These are phyloP conservation scores for Leptographium procerum DNA, from an alignment of 2,329 filamentous ascomycete species.

Conservation along the genomic window DNA sequence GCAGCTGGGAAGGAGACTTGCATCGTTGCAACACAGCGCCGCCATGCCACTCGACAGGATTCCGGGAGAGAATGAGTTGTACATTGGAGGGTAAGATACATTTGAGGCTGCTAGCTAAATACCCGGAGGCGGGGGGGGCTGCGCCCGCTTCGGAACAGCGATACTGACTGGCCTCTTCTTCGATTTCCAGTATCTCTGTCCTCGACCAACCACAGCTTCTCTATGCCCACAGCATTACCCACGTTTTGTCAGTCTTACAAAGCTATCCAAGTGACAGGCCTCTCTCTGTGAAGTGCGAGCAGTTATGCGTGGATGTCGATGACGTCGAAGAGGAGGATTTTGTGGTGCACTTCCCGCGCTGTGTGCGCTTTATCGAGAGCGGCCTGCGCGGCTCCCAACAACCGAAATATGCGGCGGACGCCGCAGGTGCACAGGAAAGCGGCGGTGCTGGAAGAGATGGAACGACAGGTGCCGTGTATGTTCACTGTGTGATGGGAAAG, in stretches of 20 bases:
- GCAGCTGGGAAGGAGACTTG: neutral
- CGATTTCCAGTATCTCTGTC: constrained; percentile 56
- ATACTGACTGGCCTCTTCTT: neutral
- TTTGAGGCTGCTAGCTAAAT: too few species aligned
- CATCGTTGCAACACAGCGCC: neutral
- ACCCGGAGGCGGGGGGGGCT: too few species aligned
- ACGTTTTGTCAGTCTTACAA: constrained; percentile 70
- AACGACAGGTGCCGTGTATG: constrained; percentile 34
- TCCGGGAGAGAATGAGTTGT: constrained; percentile 58
- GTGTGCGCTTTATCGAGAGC: constrained; percentile 72
- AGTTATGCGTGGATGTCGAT: constrained; percentile 59
- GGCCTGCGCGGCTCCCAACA: constrained; percentile 43
- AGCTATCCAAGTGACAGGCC: constrained; percentile 27
- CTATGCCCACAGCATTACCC: constrained; percentile 68
- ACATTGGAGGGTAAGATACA: constrained; percentile 57
- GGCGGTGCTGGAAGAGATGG: neutral
- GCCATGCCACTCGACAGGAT: constrained; percentile 56
- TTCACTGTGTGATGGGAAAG: constrained; percentile 85
- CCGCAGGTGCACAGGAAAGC: neutral
- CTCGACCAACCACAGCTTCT: constrained; percentile 55
- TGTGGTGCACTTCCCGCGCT: constrained; percentile 64
- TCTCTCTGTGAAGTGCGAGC: constrained; percentile 24
- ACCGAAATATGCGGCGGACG: too few species aligned
- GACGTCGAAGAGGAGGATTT: constrained; percentile 86
- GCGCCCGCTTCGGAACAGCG: too few species aligned